These are phyloP conservation scores for Blastocystis sp. DNA, from an alignment of 352 stramenopile species.

Conservation along the genomic window DNA sequence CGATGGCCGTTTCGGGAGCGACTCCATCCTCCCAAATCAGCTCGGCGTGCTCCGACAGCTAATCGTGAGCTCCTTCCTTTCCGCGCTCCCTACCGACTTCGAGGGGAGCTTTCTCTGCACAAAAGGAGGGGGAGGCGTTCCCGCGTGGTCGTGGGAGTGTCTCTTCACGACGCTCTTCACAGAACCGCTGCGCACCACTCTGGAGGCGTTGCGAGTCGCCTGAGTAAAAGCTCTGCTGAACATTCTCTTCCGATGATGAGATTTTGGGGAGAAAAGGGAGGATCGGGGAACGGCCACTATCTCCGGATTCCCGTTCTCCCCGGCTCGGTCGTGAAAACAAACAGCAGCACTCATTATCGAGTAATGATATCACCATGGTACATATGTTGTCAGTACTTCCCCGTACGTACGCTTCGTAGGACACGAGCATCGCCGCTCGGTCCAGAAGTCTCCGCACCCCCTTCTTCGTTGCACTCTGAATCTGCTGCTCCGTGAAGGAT, in stretches of 20 bases:
- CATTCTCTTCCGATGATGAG: slow-evolving; percentile 15
- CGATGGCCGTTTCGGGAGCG: slow-evolving; percentile 65
- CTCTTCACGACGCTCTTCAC: slow-evolving; percentile 55
- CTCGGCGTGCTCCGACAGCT: slow-evolving; percentile 62
- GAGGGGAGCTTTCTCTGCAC: slow-evolving; percentile 41
- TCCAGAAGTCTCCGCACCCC: slow-evolving; percentile 6
- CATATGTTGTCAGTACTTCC: slow-evolving; percentile 58
- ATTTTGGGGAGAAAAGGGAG: not conserved
- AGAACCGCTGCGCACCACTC: slow-evolving; percentile 24
- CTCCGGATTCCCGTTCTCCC: slow-evolving; percentile 17
- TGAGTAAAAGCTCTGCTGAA: slow-evolving; percentile 46
- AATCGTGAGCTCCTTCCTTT: not conserved
- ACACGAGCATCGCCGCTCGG: slow-evolving; percentile 13
- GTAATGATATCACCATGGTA: slow-evolving; percentile 66
- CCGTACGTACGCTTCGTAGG: slow-evolving; percentile 56
- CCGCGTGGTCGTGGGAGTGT: slow-evolving; percentile 43
- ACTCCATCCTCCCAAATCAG: slow-evolving; percentile 69
- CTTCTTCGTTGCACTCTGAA: not conserved
- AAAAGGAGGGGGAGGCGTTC: slow-evolving; percentile 42
- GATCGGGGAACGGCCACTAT: slow-evolving; percentile 7
- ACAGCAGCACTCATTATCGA: slow-evolving; percentile 3
- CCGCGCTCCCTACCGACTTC: slow-evolving; percentile 25
- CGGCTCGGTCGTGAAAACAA: not conserved
- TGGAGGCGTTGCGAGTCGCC: slow-evolving; percentile 5
- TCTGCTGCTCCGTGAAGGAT: slow-evolving; percentile 1